Conservation (phyloP, 352 stramenopile species). For the Globisporangium rhizosaccharum region DNA sequence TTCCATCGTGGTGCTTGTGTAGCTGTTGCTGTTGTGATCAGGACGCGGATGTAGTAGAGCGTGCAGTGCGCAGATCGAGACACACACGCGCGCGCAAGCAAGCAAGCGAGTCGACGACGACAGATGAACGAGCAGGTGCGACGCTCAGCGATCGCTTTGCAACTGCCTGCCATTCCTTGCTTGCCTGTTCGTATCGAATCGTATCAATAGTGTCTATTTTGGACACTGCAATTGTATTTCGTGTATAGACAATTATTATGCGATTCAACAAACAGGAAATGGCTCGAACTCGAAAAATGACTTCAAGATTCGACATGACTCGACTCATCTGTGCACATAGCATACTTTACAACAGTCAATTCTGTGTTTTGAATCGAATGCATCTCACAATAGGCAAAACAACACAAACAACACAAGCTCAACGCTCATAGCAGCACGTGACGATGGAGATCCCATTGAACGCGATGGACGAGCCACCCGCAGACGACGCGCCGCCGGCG, state of each 20-base stretch:
- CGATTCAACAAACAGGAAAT: background rate
- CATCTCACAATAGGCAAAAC: too few relatives aligned
- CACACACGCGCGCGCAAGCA: too few relatives aligned
- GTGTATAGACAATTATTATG: background rate
- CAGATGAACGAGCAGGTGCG: background rate
- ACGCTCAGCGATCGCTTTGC: background rate
- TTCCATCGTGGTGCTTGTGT: slow-evolving; percentile 27
- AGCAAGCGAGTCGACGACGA: too few relatives aligned
- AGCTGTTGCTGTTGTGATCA: too few relatives aligned
- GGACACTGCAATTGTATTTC: background rate
- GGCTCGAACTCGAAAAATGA: too few relatives aligned
- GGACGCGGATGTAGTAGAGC: too few relatives aligned
- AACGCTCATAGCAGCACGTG: background rate
- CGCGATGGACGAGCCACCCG: slow-evolving; percentile 26
- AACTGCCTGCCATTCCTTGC: slow-evolving; percentile 16
- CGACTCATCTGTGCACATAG: too few relatives aligned
- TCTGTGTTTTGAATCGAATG: too few relatives aligned
- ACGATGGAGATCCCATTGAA: slow-evolving; percentile 54
- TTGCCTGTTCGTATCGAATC: slow-evolving; percentile 5
- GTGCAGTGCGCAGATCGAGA: too few relatives aligned
- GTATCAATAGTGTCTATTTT: background rate
- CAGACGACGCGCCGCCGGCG: slow-evolving; percentile 15
- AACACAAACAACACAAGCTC: background rate
- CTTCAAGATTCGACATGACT: too few relatives aligned
- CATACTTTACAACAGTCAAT: too few relatives aligned